Evolutionary conservation across 345 rosid species (phyloP).

Genomic region (Toxicodendron radicans): DNA sequence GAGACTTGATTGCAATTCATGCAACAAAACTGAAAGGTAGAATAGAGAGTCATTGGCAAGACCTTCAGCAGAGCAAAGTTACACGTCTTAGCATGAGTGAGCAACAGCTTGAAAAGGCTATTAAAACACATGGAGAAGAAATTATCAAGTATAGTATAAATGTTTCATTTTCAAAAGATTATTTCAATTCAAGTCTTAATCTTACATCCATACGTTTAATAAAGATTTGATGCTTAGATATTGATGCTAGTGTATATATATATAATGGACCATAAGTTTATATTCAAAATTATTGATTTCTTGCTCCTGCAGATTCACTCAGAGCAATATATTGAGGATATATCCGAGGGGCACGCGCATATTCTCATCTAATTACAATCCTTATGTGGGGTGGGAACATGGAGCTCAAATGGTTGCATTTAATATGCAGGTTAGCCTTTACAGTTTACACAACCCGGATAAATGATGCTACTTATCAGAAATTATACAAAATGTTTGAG

Average conservation of each 20-base stretch:
- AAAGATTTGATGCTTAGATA: too few relatives aligned
- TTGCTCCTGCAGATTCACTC: conserved; percentile 65
- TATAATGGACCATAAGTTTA: too few relatives aligned
- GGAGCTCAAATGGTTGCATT: conserved; percentile 99
- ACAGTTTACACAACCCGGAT: not conserved
- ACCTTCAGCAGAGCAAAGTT: conserved; percentile 43
- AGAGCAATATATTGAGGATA: conserved; percentile 66
- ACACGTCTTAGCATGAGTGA: conserved; percentile 74
- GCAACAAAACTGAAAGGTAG: conserved; percentile 72
- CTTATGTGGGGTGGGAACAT: conserved; percentile 79
- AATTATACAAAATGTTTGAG: too few relatives aligned
- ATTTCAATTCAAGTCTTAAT: too few relatives aligned
- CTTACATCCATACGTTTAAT: too few relatives aligned
- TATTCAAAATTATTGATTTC: too few relatives aligned
- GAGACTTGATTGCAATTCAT: conserved; percentile 65
- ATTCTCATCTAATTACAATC: conserved; percentile 80
- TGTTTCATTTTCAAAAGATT: too few relatives aligned
- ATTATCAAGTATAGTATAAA: conserved; percentile 40
- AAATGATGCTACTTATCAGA: not conserved
- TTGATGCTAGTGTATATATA: too few relatives aligned
- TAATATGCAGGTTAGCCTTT: conserved; percentile 78
- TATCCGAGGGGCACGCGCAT: conserved; percentile 79
- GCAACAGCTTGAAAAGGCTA: conserved; percentile 59
- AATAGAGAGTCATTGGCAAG: conserved; percentile 31
- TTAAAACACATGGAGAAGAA: conserved; percentile 39